Conservation (phyloP, 2,329 filamentous ascomycete genomes). For the Neofusicoccum parvum region DNA sequence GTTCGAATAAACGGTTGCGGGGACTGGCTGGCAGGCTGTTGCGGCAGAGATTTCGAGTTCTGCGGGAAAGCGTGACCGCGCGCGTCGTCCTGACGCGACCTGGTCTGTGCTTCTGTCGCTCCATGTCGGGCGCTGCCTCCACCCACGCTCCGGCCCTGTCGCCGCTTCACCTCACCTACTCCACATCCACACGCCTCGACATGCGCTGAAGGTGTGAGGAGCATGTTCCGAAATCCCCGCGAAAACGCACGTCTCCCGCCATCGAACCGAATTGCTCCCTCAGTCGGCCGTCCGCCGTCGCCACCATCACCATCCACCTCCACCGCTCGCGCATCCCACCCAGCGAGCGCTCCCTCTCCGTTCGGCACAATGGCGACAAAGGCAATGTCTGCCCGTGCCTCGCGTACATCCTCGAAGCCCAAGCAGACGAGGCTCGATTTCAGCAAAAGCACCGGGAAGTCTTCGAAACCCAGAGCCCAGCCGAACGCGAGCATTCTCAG, state of each 20-base stretch:
- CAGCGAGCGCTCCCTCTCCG: conserved; percentile 25
- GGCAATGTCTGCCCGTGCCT: conserved; percentile 25
- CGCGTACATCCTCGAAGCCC: conserved; percentile 22
- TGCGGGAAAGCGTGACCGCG: conserved; percentile 8
- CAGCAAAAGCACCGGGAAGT: conserved; percentile 34
- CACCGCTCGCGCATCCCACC: background rate
- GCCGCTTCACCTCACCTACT: background rate
- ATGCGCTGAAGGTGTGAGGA: background rate
- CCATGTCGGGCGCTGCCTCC: background rate
- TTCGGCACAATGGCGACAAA: conserved; percentile 30
- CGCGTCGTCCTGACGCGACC: background rate
- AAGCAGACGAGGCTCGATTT: conserved; percentile 41
- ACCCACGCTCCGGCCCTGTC: background rate
- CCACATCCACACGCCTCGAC: background rate
- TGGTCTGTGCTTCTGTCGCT: background rate
- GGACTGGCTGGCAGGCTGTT: background rate
- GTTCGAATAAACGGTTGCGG: no score
- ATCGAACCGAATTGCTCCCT: conserved; percentile 43
- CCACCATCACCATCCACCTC: conserved; percentile 40
- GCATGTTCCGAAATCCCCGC: conserved; percentile 60
- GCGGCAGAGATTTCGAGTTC: background rate
- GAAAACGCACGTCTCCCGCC: conserved; percentile 44
- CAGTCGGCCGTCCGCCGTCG: conserved; percentile 56
- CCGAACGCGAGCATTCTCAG: conserved; percentile 55
- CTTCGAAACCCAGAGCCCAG: conserved; percentile 41